phyloP scores from a whole-genome alignment of 148 eudicot species.

The Cornus suecica region DNA sequence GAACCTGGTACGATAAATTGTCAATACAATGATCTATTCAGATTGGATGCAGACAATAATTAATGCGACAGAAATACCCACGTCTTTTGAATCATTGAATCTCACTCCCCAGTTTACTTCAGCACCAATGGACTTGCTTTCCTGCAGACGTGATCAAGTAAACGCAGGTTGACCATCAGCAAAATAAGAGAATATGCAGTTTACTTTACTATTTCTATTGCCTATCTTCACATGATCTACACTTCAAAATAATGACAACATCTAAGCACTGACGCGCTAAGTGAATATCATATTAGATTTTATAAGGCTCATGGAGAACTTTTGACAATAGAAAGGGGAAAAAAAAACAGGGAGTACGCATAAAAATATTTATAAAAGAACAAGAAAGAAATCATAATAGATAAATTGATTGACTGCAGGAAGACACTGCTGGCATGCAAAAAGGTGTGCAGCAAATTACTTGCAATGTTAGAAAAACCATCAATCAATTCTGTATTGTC shows the following conservation, averaged over 20 bases:
- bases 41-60: slow-evolving; percentile 1
- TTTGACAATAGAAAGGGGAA: neutral
- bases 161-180: neutral
- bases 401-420: neutral
- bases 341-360: neutral
- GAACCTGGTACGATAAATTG: slow-evolving; percentile 45
- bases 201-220: neutral
- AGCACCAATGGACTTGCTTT: slow-evolving; percentile 92
- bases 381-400: neutral
- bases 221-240: neutral
- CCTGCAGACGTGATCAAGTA: slow-evolving; percentile 41
- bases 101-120: slow-evolving; percentile 99
- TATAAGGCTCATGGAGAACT: neutral
- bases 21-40: slow-evolving; percentile 13
- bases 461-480: neutral
- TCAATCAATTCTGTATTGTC: neutral
- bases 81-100: slow-evolving; percentile 71
- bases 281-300: neutral
- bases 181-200: slow-evolving; percentile 3
- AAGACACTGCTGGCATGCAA: neutral
- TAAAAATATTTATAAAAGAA: neutral
- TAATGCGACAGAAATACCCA: slow-evolving; percentile 25
- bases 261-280: neutral
- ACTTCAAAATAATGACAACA: neutral
- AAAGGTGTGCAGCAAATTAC: slow-evolving; percentile 7